A percentile compares a stretch with the other conserved stretches of the same genome.
phyloP scores from a whole-genome alignment of 2,329 filamentous ascomycete genomes.

The Cladobotryum mycophilum region DNA sequence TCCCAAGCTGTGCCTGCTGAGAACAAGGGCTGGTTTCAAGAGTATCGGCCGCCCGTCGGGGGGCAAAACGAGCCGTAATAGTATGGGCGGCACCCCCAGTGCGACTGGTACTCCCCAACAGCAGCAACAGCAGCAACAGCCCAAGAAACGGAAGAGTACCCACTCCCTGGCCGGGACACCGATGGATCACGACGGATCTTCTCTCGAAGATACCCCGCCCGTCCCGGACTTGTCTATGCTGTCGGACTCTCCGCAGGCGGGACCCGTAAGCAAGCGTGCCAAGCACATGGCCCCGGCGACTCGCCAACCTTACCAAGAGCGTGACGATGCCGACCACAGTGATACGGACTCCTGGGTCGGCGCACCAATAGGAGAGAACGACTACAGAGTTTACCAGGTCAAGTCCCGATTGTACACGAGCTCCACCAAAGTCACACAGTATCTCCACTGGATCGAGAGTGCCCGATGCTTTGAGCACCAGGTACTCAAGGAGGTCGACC shows the following conservation, averaged over 20 bases:
- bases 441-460: conserved; percentile 46
- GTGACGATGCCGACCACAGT: conserved; percentile 1
- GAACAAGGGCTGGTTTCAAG: conserved; percentile 48
- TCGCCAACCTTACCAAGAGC: neutral
- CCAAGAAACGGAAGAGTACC: conserved; percentile 30
- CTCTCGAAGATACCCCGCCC: conserved; percentile 22
- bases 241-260: neutral
- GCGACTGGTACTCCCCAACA: conserved; percentile 15
- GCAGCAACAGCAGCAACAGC: conserved; percentile 14
- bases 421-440: conserved; percentile 44
- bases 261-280: conserved; percentile 19
- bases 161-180: conserved; percentile 24
- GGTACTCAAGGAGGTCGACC: conserved; percentile 40
- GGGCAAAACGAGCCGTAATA: conserved; percentile 29
- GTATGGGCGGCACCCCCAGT: conserved; percentile 17
- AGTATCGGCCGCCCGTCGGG: conserved; percentile 52
- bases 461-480: conserved; percentile 45
- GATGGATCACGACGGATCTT: conserved; percentile 18
- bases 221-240: conserved; percentile 14
- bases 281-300: conserved; percentile 18
- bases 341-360: conserved; percentile 46
- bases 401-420: conserved; percentile 43
- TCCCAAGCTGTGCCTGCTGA: conserved; percentile 41
- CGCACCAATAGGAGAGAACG: conserved; percentile 37
- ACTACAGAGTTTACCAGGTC: conserved; percentile 49